Evolutionary conservation across 305 asterid genomes (phyloP).

Genomic region (Solanum hybrid): DNA sequence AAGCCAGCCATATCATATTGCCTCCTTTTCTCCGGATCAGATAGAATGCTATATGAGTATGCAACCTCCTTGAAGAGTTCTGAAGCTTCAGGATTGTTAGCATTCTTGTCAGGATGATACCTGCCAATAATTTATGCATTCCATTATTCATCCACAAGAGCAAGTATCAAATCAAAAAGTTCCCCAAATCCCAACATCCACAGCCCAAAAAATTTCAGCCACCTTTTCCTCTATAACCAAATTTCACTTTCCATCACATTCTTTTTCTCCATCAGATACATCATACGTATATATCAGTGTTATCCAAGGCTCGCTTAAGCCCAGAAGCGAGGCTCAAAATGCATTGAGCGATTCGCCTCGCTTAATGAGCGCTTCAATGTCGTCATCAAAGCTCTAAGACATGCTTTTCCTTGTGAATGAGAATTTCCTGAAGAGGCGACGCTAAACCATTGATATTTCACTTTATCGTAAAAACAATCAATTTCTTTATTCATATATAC

Average conservation of each 20-base stretch:
- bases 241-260: not conserved
- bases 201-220: not conserved
- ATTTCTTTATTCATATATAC: not conserved
- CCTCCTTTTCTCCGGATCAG: conserved; percentile 96
- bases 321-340: not conserved
- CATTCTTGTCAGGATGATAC: conserved; percentile 99
- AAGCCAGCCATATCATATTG: conserved; percentile 84
- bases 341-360: not conserved
- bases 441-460: not conserved
- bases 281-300: not conserved
- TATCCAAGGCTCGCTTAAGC: not conserved
- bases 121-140: conserved; percentile 22
- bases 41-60: conserved; percentile 85
- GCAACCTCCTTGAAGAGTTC: conserved; percentile 98
- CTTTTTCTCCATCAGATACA: not conserved
- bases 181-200: not conserved
- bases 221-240: not conserved
- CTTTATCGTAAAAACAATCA: not conserved
- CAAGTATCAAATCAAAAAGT: not conserved
- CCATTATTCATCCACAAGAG: not conserved
- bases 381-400: not conserved
- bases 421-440: not conserved
- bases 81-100: conserved; percentile 94
- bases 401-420: not conserved
- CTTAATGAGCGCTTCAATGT: not conserved